phyloP scores from a whole-genome alignment of 768 basidiomycete genomes.

The Cystofilobasidium ferigula region DNA sequence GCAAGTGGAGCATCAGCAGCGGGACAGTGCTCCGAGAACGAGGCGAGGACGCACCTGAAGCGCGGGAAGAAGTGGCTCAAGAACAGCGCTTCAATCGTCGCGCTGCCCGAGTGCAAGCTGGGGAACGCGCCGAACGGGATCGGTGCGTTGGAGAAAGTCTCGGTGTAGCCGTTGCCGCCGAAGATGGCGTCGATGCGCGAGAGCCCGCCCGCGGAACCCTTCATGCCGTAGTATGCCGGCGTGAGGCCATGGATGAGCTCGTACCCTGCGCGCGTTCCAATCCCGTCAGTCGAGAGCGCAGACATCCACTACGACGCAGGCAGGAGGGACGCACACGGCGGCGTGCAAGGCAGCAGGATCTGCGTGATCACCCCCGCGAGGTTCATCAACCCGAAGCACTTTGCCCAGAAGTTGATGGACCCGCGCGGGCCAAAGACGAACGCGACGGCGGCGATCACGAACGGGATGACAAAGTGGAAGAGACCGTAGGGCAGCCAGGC shows the following conservation, averaged over 20 bases:
- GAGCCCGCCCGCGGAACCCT: constrained; percentile 85
- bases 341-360: constrained; percentile 78
- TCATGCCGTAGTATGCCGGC: constrained; percentile 83
- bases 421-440: constrained; percentile 83
- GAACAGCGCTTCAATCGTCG: constrained; percentile 86
- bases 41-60: constrained; percentile 34
- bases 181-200: constrained; percentile 84
- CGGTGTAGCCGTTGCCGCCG: constrained; percentile 61
- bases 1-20: background rate
- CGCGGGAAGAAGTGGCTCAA: constrained; percentile 87
- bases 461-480: constrained; percentile 74
- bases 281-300: background rate
- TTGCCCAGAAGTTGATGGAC: constrained; percentile 69
- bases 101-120: constrained; percentile 77
- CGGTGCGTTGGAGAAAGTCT: constrained; percentile 72
- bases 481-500: constrained; percentile 98
- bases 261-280: constrained; percentile 51
- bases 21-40: constrained; percentile 35
- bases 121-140: constrained; percentile 97
- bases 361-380: constrained; percentile 76
- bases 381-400: constrained; percentile 87
- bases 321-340: constrained; percentile 49
- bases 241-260: constrained; percentile 93
- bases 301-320: background rate
- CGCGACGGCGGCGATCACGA: constrained; percentile 69